Percentiles rank a stretch among this genome's conserved stretches.
phyloP scores from a whole-genome alignment of 1,284 basidiomycete genomes.

The Moesziomyces sp. region DNA sequence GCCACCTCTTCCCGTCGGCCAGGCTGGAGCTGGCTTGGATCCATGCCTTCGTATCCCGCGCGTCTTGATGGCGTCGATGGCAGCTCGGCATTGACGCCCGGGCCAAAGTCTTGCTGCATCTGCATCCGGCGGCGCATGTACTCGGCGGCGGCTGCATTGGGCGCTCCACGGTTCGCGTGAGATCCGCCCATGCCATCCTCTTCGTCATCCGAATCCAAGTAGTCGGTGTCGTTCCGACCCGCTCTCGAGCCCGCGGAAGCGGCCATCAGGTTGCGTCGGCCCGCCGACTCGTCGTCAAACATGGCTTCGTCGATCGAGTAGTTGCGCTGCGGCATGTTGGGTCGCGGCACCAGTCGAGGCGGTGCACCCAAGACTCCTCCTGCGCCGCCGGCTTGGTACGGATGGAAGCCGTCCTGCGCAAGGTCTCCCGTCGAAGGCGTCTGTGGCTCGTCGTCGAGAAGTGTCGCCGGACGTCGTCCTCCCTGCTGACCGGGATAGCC shows the following conservation, averaged over 20 bases:
- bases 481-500: conserved; percentile 22
- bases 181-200: conserved; percentile 6
- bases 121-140: conserved; percentile 29
- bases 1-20: conserved; percentile 24
- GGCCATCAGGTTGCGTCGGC: conserved; percentile 41
- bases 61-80: conserved; percentile 18
- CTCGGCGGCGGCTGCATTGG: conserved; percentile 31
- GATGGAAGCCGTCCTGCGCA: conserved; percentile 40
- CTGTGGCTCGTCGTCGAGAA: conserved; percentile 44
- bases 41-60: background rate
- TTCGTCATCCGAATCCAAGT: conserved; percentile 21
- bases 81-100: background rate
- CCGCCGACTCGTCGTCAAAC: conserved; percentile 43
- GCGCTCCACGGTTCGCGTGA: conserved; percentile 3
- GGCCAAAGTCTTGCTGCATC: conserved; percentile 43
- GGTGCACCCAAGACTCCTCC: conserved; percentile 45
- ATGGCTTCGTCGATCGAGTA: conserved; percentile 49
- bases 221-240: conserved; percentile 22
- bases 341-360: conserved; percentile 26
- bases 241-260: conserved; percentile 3
- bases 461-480: conserved; percentile 12
- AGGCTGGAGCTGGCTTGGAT: conserved; percentile 8
- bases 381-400: conserved; percentile 12
- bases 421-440: conserved; percentile 43
- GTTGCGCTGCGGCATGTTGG: conserved; percentile 35